Conservation (phyloP, 192 early-diverging fungal genomes). For the Podila epigama region DNA sequence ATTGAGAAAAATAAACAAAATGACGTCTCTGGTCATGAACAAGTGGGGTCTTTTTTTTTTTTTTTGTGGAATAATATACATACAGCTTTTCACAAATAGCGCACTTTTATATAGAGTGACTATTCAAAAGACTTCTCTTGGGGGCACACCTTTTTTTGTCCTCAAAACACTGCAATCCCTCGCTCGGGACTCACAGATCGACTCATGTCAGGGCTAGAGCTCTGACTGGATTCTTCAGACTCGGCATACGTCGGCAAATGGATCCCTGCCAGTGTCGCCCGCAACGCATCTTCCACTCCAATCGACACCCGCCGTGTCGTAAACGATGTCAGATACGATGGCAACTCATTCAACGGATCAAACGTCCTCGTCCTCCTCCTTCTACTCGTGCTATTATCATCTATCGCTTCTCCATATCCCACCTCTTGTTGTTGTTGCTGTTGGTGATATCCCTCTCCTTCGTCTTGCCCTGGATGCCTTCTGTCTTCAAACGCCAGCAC, state of each 20-base stretch:
- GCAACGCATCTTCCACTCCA: slow-evolving; percentile 36
- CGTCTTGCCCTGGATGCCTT: slow-evolving; percentile 9
- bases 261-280: slow-evolving; percentile 22
- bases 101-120: no score
- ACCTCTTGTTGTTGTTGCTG: no score
- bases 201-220: slow-evolving; percentile 12
- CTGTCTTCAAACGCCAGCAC: slow-evolving; percentile 44
- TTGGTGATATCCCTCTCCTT: no score
- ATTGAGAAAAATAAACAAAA: no score
- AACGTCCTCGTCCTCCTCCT: not conserved
- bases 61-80: no score
- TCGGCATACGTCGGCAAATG: slow-evolving; percentile 43
- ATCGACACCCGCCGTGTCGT: slow-evolving; percentile 37
- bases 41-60: no score
- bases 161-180: no score
- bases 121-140: no score
- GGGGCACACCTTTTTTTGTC: no score
- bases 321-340: slow-evolving; percentile 42
- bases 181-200: slow-evolving; percentile 8
- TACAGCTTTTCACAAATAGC: no score
- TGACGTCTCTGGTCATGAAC: no score
- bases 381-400: not conserved
- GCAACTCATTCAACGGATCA: slow-evolving; percentile 3
- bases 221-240: slow-evolving; percentile 31
- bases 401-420: not conserved